Base-by-base conservation (phyloP, 2,329 filamentous ascomycete species). In the Fusarium piperis region DNA sequence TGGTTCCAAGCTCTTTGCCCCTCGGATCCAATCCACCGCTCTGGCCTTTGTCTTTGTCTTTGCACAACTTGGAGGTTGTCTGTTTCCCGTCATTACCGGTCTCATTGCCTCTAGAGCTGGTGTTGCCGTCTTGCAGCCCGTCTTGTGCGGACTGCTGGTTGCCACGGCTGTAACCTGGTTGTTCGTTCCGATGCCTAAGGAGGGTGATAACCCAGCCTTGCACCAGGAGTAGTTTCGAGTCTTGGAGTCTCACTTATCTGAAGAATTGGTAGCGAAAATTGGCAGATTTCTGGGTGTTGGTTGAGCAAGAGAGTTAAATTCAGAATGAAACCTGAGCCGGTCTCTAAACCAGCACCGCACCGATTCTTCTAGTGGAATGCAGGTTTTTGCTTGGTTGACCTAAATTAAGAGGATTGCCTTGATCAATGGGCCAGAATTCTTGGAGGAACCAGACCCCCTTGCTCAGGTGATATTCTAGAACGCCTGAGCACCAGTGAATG, bases 41-140 rank as follows among this genome's bases (percentile, higher is more conserved):
- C 65, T 84, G 1, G 75, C 81, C 0, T 84, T 89, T n/a, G 82
- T 90, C 2, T 90, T 90, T 64, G 85, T 90, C 0, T 80, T 89
- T 20, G 87, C 86, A 0, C 88, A 90, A 72, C 82, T 87, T 6
- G 88, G 87, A 2, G 87, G 86, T 0, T 85, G 86, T 0, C 71
- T 89, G 0, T 90, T 90, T 63, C 88, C 88, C 0, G 84, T 87
- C 3, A 70, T 89, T 2, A 89, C 87, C 0, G 88, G 88, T 2
- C 74, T 89, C 2, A 81, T 89, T 13, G 86, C 86, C 0, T 76
- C 83, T 0, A 68, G 75, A 3, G 78, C 79, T 0, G 86, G 86
- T 0, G 86, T 89, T 0, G 77, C 80, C 1, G 82, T 87, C 0
- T 67, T 89, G 58, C 87, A 88, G 67, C 87, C 87, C 0, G 84